Evolutionary conservation across 306 rosid genomes (phyloP), one percentile per base, ranked within the genome.

Genomic region (Cucurbita moschata): DNA sequence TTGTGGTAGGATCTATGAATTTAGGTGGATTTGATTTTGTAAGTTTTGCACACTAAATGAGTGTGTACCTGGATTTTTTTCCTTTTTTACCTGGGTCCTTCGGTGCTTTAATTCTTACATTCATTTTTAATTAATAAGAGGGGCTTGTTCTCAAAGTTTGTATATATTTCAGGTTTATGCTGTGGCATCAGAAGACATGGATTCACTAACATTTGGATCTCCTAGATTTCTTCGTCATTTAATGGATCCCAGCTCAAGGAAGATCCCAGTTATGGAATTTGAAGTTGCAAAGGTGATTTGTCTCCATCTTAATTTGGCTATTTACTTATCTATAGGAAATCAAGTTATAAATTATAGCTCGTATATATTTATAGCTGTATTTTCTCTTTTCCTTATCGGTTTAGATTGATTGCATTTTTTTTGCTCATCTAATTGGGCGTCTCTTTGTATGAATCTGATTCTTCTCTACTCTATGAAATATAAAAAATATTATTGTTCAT

Each of bases 151-250:
- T 23, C 23, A 64, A 64, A 64, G 35, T 67, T 73, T 62, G 43
- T 79, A 9, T 63, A 58, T 63, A 58, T 72, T 75, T 44, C 79
- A 94, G 98, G 98, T 85, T 75, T 94, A 86, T 84, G 98, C 88
- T 9, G 98, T 90, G 82, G 98, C 98, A 69, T 94, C 98, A 53
- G 97, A 94, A 85, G 98, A 94, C 72, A 94, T 94, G 98, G 98
- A 94, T 84, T 94, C 97, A 23, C 79, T 90, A 61, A 90, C 98
- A 4, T 90, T 94, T 86, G 98, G 98, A 81, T 91, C 97, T 77
- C 90, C 96, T 42, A 89, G 66, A 66, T 94, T 94, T 84, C 97
- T 93, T 80, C 96, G 98, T 54, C 98, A 94, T 79, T 82, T 94
- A 78, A 90, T 94, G 98, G 97, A 94, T 81, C 98, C 98, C 43